phyloP scores from a whole-genome alignment of 352 stramenopile genomes.

The Aphanomyces cochlioides region DNA sequence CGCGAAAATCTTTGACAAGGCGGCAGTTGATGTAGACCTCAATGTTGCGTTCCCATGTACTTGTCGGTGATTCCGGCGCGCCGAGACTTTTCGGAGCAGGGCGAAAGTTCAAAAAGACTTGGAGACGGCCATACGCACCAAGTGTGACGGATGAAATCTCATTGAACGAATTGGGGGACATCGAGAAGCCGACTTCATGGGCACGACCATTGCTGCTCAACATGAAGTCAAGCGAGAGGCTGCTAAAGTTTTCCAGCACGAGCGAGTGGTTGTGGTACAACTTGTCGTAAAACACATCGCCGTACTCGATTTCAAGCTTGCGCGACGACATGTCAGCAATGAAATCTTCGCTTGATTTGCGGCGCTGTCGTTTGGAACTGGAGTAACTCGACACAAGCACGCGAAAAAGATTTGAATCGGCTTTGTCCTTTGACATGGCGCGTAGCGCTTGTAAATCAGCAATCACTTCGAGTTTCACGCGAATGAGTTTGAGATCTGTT shows the following conservation, averaged over 20 bases:
- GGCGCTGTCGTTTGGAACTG: slow-evolving; percentile 49
- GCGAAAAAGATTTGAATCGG: slow-evolving; percentile 76
- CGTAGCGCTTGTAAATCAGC: slow-evolving; percentile 79
- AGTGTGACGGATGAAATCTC: slow-evolving; percentile 77
- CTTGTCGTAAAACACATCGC: slow-evolving; percentile 86
- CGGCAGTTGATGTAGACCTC: slow-evolving; percentile 86
- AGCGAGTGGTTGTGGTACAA: slow-evolving; percentile 88
- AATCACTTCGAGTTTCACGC: slow-evolving; percentile 81
- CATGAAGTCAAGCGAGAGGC: slow-evolving; percentile 82
- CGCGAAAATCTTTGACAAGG: slow-evolving; percentile 83
- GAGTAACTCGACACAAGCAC: slow-evolving; percentile 79
- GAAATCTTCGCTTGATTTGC: slow-evolving; percentile 20
- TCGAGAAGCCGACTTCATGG: slow-evolving; percentile 78
- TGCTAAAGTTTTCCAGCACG: slow-evolving; percentile 82
- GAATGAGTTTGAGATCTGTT: slow-evolving; percentile 82
- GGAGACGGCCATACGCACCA: slow-evolving; percentile 56
- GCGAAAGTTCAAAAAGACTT: slow-evolving; percentile 85
- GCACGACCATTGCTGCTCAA: slow-evolving; percentile 75
- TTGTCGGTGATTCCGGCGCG: slow-evolving; percentile 30
- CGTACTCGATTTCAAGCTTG: slow-evolving; percentile 72
- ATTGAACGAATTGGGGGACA: slow-evolving; percentile 78
- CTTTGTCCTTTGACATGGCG: slow-evolving; percentile 60
- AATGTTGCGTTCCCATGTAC: slow-evolving; percentile 72
- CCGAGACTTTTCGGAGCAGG: slow-evolving; percentile 40
- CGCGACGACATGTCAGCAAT: not conserved